Evolutionary conservation across 1,284 basidiomycete species (phyloP).

Genomic region (Gymnopus androsaceus): DNA sequence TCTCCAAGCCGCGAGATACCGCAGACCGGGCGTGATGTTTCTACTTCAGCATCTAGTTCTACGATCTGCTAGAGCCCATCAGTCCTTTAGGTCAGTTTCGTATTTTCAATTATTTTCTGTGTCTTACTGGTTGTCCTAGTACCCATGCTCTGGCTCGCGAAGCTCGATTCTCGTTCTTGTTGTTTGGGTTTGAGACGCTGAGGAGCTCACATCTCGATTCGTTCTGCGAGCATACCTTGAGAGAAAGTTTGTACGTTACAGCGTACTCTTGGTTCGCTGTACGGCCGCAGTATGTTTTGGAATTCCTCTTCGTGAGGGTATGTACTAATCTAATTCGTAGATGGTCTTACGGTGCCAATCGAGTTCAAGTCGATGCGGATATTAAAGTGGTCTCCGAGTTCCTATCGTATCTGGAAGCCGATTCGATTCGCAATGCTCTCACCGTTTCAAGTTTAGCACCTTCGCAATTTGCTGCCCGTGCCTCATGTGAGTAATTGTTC

Average conservation of each 20-base stretch:
- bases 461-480: constrained; percentile 46
- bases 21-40: constrained; percentile 82
- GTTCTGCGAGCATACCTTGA: constrained; percentile 77
- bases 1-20: constrained; percentile 91
- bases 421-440: constrained; percentile 66
- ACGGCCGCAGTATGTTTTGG: constrained; percentile 72
- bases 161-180: constrained; percentile 83
- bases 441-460: constrained; percentile 73
- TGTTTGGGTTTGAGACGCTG: constrained; percentile 93
- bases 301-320: background rate
- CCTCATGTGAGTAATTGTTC: constrained; percentile 42
- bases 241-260: constrained; percentile 77
- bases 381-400: constrained; percentile 88
- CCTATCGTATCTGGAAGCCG: constrained; percentile 72
- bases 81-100: constrained; percentile 66
- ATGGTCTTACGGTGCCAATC: constrained; percentile 94
- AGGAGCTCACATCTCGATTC: constrained; percentile 88
- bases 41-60: constrained; percentile 85
- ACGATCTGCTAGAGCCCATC: constrained; percentile 69
- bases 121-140: constrained; percentile 42
- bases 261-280: constrained; percentile 94
- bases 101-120: background rate
- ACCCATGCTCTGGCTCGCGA: constrained; percentile 93
- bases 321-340: constrained; percentile 38
- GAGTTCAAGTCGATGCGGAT: constrained; percentile 88